Percentiles rank a stretch among this genome's conserved stretches.
Evolutionary conservation across 179 eudicot genomes (phyloP).

Genomic region (Drosera spatulata): DNA sequence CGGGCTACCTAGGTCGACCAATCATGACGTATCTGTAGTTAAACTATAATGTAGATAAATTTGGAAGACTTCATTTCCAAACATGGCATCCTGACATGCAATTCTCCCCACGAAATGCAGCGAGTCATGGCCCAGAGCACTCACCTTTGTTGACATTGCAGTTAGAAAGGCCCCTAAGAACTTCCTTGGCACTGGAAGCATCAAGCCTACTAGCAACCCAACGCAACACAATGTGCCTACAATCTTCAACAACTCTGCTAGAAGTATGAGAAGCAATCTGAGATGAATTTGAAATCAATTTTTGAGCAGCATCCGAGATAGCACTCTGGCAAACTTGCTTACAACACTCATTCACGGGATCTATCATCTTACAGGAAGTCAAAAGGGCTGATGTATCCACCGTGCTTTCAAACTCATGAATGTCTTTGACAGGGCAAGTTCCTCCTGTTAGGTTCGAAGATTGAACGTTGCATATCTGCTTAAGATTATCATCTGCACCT

Average conservation of each 20-base stretch:
- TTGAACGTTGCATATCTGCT: constrained; percentile 54
- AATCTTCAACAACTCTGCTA: constrained; percentile 37
- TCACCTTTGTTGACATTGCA: constrained; percentile 89
- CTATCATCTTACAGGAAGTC: constrained; percentile 62
- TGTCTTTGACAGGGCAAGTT: constrained; percentile 79
- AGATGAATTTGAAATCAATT: constrained; percentile 49
- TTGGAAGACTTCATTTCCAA: too few relatives aligned
- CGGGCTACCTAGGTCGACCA: too few relatives aligned
- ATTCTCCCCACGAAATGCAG: too few relatives aligned
- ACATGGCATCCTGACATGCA: too few relatives aligned
- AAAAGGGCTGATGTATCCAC: constrained; percentile 64
- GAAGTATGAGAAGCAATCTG: constrained; percentile 48
- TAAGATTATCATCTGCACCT: constrained; percentile 62
- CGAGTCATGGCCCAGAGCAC: background rate
- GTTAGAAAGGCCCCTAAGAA: constrained; percentile 82
- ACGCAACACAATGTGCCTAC: constrained; percentile 59
- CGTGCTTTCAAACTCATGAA: constrained; percentile 53
- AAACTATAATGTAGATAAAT: too few relatives aligned
- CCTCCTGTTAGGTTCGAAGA: constrained; percentile 75
- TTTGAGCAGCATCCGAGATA: constrained; percentile 67
- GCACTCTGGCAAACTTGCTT: constrained; percentile 78
- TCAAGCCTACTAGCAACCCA: constrained; percentile 88
- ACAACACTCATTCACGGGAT: constrained; percentile 84
- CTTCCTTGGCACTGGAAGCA: constrained; percentile 61
- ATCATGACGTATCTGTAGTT: too few relatives aligned